These are phyloP conservation scores for Alloascoidea africana DNA, from an alignment of 805 yeast genomes.

Conservation along the genomic window DNA sequence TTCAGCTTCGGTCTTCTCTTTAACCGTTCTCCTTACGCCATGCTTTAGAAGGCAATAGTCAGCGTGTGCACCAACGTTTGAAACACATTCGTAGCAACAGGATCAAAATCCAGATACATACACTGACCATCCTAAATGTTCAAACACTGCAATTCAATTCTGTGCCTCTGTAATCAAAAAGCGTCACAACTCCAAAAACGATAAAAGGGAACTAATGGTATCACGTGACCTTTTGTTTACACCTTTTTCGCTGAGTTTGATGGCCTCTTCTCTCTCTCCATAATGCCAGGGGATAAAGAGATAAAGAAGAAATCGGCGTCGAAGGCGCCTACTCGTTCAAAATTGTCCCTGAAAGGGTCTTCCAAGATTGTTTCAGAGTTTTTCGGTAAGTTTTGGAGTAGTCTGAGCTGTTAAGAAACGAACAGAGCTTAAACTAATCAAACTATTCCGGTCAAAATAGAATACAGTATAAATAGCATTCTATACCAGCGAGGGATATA, in stretches of 20 bases:
- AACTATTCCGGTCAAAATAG: constrained; percentile 14
- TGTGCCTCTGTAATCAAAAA: no score
- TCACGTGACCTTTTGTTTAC: no score
- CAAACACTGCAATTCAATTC: no score
- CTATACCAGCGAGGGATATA: constrained; percentile 83
- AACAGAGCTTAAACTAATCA: no score
- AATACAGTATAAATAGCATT: constrained; percentile 66
- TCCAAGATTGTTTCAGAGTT: constrained; percentile 70
- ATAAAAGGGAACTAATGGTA: no score
- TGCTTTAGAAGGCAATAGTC: constrained; percentile 45
- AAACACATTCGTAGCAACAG: no score
- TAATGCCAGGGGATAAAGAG: no score
- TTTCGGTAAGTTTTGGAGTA: constrained; percentile 27
- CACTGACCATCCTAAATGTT: neutral
- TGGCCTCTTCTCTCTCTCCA: no score
- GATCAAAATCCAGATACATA: neutral
- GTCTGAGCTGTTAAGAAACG: neutral
- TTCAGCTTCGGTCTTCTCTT: constrained; percentile 39
- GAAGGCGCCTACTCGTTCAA: constrained; percentile 24
- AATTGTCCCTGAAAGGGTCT: constrained; percentile 60
- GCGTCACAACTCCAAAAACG: no score
- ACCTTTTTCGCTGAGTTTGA: no score
- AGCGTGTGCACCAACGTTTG: no score
- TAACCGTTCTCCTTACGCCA: constrained; percentile 47
- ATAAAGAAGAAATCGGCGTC: constrained; percentile 1